Evolutionary conservation across 2,329 filamentous ascomycete species (phyloP).

Genomic region (Raffaelea ambrosiae): DNA sequence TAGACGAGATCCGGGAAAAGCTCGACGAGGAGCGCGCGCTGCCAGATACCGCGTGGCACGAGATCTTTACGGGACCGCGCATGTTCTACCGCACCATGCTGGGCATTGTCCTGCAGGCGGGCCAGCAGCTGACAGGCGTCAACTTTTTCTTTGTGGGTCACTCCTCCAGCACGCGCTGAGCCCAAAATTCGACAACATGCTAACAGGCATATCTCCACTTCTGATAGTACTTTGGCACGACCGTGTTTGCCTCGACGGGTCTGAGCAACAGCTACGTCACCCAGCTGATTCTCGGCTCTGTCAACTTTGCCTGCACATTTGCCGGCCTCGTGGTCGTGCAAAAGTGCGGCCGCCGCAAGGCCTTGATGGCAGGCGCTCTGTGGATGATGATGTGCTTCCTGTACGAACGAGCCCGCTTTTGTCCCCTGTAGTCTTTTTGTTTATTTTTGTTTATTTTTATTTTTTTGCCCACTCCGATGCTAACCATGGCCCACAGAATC

Average conservation of each 20-base stretch:
- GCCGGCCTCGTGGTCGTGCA: constrained; percentile 56
- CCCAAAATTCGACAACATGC: no score
- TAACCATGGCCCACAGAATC: constrained; percentile 30
- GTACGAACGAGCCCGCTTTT: no score
- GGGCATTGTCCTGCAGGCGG: constrained; percentile 56
- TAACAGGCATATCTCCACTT: no score
- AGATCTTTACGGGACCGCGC: constrained; percentile 39
- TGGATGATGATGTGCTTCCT: constrained; percentile 46
- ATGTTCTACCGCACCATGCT: constrained; percentile 54
- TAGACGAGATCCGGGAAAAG: constrained; percentile 55
- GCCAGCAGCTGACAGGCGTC: constrained; percentile 53
- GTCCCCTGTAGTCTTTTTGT: no score
- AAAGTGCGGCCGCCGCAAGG: constrained; percentile 52
- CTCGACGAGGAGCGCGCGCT: constrained; percentile 54
- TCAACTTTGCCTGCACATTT: constrained; percentile 56
- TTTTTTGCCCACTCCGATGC: constrained; percentile 31
- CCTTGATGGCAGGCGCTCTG: constrained; percentile 55
- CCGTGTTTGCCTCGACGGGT: constrained; percentile 49
- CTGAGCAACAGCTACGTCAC: constrained; percentile 48
- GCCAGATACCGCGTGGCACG: constrained; percentile 37
- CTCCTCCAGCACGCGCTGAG: no score
- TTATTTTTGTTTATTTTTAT: neutral
- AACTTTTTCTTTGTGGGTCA: constrained; percentile 46
- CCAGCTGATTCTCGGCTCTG: constrained; percentile 52
- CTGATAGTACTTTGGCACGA: constrained; percentile 44